Base-by-base conservation (phyloP, 495 filamentous ascomycete species). In the Xylaria cubensis region DNA sequence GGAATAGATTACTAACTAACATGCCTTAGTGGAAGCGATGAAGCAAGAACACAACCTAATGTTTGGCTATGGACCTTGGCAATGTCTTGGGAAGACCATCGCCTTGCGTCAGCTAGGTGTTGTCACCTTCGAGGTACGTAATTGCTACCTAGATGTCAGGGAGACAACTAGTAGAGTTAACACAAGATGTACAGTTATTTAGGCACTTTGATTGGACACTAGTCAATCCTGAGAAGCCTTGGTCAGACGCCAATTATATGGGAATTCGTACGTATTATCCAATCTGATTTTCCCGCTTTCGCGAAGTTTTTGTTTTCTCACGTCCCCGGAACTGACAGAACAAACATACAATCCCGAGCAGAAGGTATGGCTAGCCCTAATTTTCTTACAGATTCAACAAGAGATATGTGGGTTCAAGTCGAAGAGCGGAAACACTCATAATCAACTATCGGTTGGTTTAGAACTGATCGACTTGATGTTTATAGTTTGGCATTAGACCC, bases 101-200 rank as follows among this genome's bases (percentile, higher is more conserved):
- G 88, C 88, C 5, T 80, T 86, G 76, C 85, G 87, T 81, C 87
- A 91, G 79, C 68, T 87, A 46, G 80, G 82, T 39, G 88, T 90
- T 78, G 73, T 82, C 0, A 72, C 89, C 61, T 82, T 86, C 41
- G 87, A 89, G 84, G 85, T 88, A 62, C n/a, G 79, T 79, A 46
- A 36, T 44, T 67, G 0, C 48, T n/a, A n/a, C n/a, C n/a, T 17
- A 13, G 15, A 26, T 24, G 21, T n/a, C 13, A 69, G 12, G 1
- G 17, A 2, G 19, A 15, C 53, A 21, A 4, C 4, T 36, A 15
- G 34, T 4, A 10, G 17, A 8, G 26, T 9, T 59, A n/a, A 59
- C 12, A 39, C 32, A 13, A 50, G 21, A 13, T 24, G 21, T 63
- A 66, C 53, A 88, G 86, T 76, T 87, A 8, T 73, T 88, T 53